A percentile compares a stretch with the other conserved stretches of the same genome.
phyloP scores from a whole-genome alignment of 805 yeast species.

The Candida orba region DNA sequence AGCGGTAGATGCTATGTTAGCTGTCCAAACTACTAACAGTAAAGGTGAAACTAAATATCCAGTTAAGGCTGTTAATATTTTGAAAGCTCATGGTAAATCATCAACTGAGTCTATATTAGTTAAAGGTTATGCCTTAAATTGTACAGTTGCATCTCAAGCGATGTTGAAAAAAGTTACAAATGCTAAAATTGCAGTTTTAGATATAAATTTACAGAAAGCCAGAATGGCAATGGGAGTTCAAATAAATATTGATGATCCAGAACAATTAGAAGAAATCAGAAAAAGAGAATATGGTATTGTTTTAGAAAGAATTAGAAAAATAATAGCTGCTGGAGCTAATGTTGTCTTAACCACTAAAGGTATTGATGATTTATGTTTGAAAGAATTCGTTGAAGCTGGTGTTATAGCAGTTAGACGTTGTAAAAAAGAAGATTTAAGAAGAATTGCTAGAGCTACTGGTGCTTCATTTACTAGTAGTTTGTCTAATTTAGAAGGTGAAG shows the following conservation, averaged over 20 bases:
- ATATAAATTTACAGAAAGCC: slow-evolving; percentile 90
- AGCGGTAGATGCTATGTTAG: slow-evolving; percentile 93
- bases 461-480: slow-evolving; percentile 82
- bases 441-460: slow-evolving; percentile 97
- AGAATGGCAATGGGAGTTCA: slow-evolving; percentile 98
- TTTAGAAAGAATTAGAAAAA: slow-evolving; percentile 69
- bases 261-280: slow-evolving; percentile 91
- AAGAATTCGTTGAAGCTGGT: slow-evolving; percentile 79
- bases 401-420: slow-evolving; percentile 93
- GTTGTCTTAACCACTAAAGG: slow-evolving; percentile 93
- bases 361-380: slow-evolving; percentile 97
- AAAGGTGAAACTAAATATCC: slow-evolving; percentile 92
- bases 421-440: slow-evolving; percentile 90
- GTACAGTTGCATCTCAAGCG: slow-evolving; percentile 96
- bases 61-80: slow-evolving; percentile 90
- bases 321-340: slow-evolving; percentile 78
- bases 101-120: slow-evolving; percentile 80
- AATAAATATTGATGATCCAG: slow-evolving; percentile 95
- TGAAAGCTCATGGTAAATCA: slow-evolving; percentile 96
- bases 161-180: slow-evolving; percentile 66
- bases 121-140: slow-evolving; percentile 91
- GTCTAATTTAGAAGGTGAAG: slow-evolving; percentile 93
- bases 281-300: slow-evolving; percentile 76
- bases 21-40: slow-evolving; percentile 83
- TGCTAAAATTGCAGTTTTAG: slow-evolving; percentile 86